These are phyloP conservation scores for Amanita exitialis DNA, from an alignment of 768 basidiomycete species.

Conservation along the genomic window DNA sequence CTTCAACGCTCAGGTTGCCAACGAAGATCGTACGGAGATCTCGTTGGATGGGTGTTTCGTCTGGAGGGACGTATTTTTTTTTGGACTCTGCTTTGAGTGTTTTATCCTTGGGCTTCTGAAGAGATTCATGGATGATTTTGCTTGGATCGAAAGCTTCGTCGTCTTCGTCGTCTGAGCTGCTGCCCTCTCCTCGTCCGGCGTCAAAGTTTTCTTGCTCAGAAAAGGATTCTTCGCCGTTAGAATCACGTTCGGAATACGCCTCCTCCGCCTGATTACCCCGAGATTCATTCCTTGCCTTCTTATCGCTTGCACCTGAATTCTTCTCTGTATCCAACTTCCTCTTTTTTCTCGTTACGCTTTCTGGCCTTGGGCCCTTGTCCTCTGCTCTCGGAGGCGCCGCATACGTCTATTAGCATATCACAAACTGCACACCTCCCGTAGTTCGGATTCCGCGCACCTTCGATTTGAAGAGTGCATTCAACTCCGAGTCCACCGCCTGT, in stretches of 20 bases:
- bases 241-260: neutral
- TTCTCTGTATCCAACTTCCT: neutral
- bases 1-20: slow-evolving; percentile 75
- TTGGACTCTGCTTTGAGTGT: neutral
- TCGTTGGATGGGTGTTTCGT: slow-evolving; percentile 64
- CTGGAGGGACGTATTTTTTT: slow-evolving; percentile 47
- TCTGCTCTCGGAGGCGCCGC: neutral
- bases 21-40: slow-evolving; percentile 86
- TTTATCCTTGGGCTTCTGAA: slow-evolving; percentile 24
- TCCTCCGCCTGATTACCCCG: neutral
- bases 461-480: slow-evolving; percentile 3
- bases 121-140: slow-evolving; percentile 55
- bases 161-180: slow-evolving; percentile 12
- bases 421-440: neutral
- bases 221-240: neutral
- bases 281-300: neutral
- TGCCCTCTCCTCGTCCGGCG: slow-evolving; percentile 6
- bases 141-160: slow-evolving; percentile 11
- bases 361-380: neutral
- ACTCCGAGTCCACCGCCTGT: neutral
- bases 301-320: neutral
- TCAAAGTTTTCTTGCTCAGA: neutral
- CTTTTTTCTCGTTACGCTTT: neutral
- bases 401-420: neutral
- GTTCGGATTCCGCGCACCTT: neutral